Percentiles rank a stretch among this genome's conserved stretches.
Conservation (phyloP, 176 grass and related monocot genomes). For the Elaeis guineensis region DNA sequence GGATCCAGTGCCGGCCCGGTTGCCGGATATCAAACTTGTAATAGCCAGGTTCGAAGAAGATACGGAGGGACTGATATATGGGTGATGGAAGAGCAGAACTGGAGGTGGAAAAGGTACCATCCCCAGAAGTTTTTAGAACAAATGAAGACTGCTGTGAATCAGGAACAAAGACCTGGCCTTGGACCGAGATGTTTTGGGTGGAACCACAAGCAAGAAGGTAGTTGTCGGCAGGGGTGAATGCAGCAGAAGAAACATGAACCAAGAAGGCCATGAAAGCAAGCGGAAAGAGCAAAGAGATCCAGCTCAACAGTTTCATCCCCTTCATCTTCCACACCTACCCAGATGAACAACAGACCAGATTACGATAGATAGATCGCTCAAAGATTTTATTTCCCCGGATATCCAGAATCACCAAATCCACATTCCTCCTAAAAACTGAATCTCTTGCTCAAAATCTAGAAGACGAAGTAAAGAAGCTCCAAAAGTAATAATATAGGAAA, state of each 20-base stretch:
- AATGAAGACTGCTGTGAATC: slow-evolving; percentile 42
- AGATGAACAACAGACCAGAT: too few species aligned
- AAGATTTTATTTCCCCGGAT: too few species aligned
- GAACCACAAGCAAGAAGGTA: slow-evolving; percentile 80
- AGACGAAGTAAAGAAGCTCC: too few species aligned
- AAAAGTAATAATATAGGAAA: too few species aligned
- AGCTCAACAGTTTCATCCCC: not conserved
- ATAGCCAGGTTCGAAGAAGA: slow-evolving; percentile 35
- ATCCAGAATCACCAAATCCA: too few species aligned
- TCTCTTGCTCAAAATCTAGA: too few species aligned
- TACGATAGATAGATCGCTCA: too few species aligned
- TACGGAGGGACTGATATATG: slow-evolving; percentile 51
- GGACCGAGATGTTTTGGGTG: slow-evolving; percentile 15
- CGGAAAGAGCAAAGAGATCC: slow-evolving; percentile 5
- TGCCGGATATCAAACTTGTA: slow-evolving; percentile 63
- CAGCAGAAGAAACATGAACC: slow-evolving; percentile 28
- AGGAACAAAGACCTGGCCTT: slow-evolving; percentile 36
- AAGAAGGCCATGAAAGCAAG: slow-evolving; percentile 1
- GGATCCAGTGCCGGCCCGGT: slow-evolving; percentile 67
- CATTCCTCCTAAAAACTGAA: too few species aligned
- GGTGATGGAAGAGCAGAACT: slow-evolving; percentile 20
- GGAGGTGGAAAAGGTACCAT: slow-evolving; percentile 13
- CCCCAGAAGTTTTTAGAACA: slow-evolving; percentile 18
- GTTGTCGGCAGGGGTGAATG: slow-evolving; percentile 71
- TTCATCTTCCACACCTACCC: not conserved